Conservation (phyloP, 2,329 filamentous ascomycete species). For the Bipolaris zeicola region DNA sequence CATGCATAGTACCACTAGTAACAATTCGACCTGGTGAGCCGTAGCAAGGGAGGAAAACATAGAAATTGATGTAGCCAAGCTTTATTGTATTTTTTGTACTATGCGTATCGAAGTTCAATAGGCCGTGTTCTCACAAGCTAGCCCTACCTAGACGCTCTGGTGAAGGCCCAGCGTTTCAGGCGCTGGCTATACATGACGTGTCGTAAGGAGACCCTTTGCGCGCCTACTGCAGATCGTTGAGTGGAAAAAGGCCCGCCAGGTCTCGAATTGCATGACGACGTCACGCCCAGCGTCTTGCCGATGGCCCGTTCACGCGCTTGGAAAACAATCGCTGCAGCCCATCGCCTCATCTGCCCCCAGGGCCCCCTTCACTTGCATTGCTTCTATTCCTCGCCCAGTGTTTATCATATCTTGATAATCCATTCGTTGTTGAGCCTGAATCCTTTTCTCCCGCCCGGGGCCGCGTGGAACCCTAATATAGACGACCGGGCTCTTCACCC, state of each 20-base stretch:
- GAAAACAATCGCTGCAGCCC: constrained; percentile 12
- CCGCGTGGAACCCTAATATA: background rate
- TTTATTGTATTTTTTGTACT: no score
- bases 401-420: background rate
- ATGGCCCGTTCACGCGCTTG: constrained; percentile 14
- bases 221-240: constrained; percentile 23
- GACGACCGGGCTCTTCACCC: background rate
- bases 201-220: constrained; percentile 14
- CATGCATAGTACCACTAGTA: background rate
- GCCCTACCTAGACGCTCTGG: background rate
- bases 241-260: constrained; percentile 11
- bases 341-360: constrained; percentile 2
- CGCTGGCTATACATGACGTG: constrained; percentile 10
- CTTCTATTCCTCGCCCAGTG: background rate
- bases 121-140: background rate
- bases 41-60: background rate
- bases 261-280: constrained; percentile 25
- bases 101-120: background rate
- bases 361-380: background rate
- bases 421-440: background rate
- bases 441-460: background rate
- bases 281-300: constrained; percentile 20
- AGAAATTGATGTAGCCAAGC: background rate
- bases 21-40: background rate
- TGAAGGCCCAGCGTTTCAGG: constrained; percentile 4